A percentile compares a stretch with the other conserved stretches of the same genome.
phyloP scores from a whole-genome alignment of 2,329 filamentous ascomycete species.

The Neonectria neomacrospora region DNA sequence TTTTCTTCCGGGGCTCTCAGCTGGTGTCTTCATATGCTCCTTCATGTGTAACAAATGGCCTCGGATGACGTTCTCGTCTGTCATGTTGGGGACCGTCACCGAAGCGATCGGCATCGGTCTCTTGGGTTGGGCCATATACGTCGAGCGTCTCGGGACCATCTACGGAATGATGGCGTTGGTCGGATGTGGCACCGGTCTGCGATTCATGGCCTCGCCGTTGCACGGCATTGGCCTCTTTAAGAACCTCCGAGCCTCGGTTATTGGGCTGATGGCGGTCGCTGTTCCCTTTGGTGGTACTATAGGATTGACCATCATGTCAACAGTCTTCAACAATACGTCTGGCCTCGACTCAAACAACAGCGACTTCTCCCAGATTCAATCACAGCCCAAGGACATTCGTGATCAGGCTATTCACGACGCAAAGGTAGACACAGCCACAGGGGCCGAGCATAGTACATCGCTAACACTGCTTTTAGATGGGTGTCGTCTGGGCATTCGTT shows the following conservation, averaged over 20 bases:
- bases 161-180: slow-evolving; percentile 75
- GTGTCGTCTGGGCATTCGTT: slow-evolving; percentile 74
- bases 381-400: slow-evolving; percentile 18
- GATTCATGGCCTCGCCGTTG: slow-evolving; percentile 72
- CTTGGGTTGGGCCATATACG: slow-evolving; percentile 66
- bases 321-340: slow-evolving; percentile 72
- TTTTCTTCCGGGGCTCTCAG: slow-evolving; percentile 71
- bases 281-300: slow-evolving; percentile 73
- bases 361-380: slow-evolving; percentile 41
- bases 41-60: slow-evolving; percentile 70
- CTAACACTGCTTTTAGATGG: slow-evolving; percentile 49
- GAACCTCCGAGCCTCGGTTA: slow-evolving; percentile 65
- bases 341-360: slow-evolving; percentile 41
- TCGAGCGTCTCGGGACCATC: slow-evolving; percentile 60
- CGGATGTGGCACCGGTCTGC: slow-evolving; percentile 70
- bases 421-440: slow-evolving; percentile 35
- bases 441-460: not conserved
- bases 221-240: slow-evolving; percentile 73
- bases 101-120: slow-evolving; percentile 69
- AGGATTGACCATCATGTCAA: slow-evolving; percentile 73
- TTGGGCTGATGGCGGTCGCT: slow-evolving; percentile 69
- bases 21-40: slow-evolving; percentile 67
- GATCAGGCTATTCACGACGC: slow-evolving; percentile 42
- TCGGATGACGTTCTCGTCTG: slow-evolving; percentile 68
- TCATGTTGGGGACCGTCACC: slow-evolving; percentile 66